Percentiles rank a stretch among this genome's conserved stretches.
These are phyloP conservation scores for Pseudocohnilembus persalinus DNA, from an alignment of 169 alveolate genomes.

Conservation along the genomic window DNA sequence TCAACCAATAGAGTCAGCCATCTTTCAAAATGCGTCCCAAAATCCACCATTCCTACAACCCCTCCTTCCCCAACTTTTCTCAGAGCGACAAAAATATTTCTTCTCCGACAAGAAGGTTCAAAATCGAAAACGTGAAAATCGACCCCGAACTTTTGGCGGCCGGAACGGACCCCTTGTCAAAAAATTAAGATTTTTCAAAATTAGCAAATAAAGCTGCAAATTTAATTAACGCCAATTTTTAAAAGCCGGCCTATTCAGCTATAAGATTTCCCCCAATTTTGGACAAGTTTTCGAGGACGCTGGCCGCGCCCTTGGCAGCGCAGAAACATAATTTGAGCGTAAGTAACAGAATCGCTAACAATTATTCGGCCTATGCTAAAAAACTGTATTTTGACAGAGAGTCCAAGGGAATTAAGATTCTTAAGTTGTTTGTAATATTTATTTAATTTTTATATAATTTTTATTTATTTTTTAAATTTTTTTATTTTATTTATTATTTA, in stretches of 20 bases:
- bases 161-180: constrained; percentile 82
- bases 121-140: constrained; percentile 33
- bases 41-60: not conserved
- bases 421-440: constrained; percentile 25
- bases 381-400: constrained; percentile 76
- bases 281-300: constrained; percentile 75
- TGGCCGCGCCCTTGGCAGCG: constrained; percentile 82
- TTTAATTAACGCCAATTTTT: constrained; percentile 56
- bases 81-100: constrained; percentile 4
- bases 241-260: constrained; percentile 69
- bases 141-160: constrained; percentile 74
- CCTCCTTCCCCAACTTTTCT: constrained; percentile 19
- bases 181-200: constrained; percentile 65
- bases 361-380: constrained; percentile 65
- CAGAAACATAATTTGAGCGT: constrained; percentile 72
- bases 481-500: too few species aligned
- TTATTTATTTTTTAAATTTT: too few species aligned
- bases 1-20: not conserved
- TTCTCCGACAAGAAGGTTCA: constrained; percentile 39
- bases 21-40: constrained; percentile 9
- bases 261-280: constrained; percentile 86
- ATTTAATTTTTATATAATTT: too few species aligned
- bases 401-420: constrained; percentile 56
- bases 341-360: constrained; percentile 74
- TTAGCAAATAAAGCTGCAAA: constrained; percentile 62